Evolutionary conservation across 768 basidiomycete genomes (phyloP).

Genomic region (Pilatotrama ljubarskyi): DNA sequence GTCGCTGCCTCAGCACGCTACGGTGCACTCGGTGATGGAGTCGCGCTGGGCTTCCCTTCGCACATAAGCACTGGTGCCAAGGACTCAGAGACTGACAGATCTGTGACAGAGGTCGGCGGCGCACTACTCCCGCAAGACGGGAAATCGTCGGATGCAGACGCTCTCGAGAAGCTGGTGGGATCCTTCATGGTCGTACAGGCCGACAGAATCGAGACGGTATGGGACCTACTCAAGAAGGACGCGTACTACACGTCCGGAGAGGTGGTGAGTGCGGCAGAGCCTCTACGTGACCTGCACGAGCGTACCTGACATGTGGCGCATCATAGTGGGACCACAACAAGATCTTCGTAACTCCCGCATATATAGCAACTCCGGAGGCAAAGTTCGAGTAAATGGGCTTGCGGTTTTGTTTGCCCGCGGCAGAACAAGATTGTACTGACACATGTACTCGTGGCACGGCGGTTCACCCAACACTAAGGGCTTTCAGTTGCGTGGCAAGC

Average conservation of each 20-base stretch:
- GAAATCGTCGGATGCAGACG: conserved; percentile 4
- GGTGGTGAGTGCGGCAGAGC: background rate
- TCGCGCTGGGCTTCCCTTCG: too few relatives aligned
- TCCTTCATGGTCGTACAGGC: conserved; percentile 1
- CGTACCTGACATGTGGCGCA: background rate
- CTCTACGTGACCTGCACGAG: background rate
- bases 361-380: background rate
- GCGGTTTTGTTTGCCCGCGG: too few relatives aligned
- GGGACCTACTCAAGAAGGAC: conserved; percentile 7
- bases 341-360: background rate
- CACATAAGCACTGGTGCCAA: background rate
- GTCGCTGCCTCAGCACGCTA: background rate
- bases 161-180: background rate
- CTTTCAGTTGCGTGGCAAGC: too few relatives aligned
- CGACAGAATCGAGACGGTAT: background rate
- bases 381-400: background rate
- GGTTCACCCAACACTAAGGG: too few relatives aligned
- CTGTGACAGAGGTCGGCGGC: background rate
- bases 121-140: background rate
- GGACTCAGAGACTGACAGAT: background rate
- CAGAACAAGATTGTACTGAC: too few relatives aligned
- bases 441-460: too few relatives aligned
- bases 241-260: conserved; percentile 14
- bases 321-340: background rate
- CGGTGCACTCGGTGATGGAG: too few relatives aligned